phyloP scores from a whole-genome alignment of 2,329 filamentous ascomycete species.

The Colletotrichum sp. region DNA sequence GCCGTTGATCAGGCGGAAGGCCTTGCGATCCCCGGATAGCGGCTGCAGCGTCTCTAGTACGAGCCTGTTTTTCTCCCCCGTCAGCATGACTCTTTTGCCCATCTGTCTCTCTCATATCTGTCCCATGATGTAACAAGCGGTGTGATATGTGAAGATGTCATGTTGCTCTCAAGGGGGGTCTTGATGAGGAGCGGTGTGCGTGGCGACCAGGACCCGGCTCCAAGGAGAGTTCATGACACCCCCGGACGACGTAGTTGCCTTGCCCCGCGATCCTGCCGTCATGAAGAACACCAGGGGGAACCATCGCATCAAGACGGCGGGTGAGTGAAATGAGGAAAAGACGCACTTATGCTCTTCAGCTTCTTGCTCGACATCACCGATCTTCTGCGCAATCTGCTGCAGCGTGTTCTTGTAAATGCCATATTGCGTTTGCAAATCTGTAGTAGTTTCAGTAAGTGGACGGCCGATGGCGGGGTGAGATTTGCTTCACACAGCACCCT shows the following conservation, averaged over 20 bases:
- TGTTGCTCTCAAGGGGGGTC: background rate
- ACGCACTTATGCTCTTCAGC: slow-evolving; percentile 96
- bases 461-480: slow-evolving; percentile 1
- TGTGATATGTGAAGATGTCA: slow-evolving; percentile 3
- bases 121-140: background rate
- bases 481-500: background rate
- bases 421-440: slow-evolving; percentile 83
- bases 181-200: slow-evolving; percentile 18
- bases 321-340: slow-evolving; percentile 22
- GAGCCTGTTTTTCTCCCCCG: slow-evolving; percentile 62
- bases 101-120: background rate
- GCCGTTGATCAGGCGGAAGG: slow-evolving; percentile 98
- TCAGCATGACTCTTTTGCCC: background rate
- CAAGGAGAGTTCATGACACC: background rate
- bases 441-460: background rate
- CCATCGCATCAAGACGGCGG: background rate
- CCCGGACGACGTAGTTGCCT: background rate
- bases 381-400: slow-evolving; percentile 93
- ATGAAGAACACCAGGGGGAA: background rate
- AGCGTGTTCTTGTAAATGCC: slow-evolving; percentile 78
- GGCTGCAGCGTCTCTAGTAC: slow-evolving; percentile 91
- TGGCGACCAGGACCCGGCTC: slow-evolving; percentile 17
- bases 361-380: slow-evolving; percentile 97
- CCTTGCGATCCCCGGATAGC: slow-evolving; percentile 85
- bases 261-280: background rate